Conservation (phyloP, 2,329 filamentous ascomycete genomes). For the Bipolaris cookei region DNA sequence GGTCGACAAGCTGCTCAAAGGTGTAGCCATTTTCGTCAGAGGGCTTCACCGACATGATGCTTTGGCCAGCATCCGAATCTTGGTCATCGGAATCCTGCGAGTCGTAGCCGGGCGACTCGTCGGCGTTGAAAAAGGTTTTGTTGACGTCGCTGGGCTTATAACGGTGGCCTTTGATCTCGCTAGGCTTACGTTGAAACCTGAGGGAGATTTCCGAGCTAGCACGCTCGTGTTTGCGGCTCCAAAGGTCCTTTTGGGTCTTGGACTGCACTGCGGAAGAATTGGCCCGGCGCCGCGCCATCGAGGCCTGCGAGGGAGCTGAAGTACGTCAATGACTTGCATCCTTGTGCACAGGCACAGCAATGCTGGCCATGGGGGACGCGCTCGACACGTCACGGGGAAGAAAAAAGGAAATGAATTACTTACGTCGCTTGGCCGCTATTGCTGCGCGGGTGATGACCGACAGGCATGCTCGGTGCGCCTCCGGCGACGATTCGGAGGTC, state of each 20-base stretch:
- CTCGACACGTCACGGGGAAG: constrained; percentile 7
- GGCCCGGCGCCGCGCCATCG: constrained; percentile 51
- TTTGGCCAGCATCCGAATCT: constrained; percentile 65
- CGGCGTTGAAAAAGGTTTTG: constrained; percentile 68
- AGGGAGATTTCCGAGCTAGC: constrained; percentile 56
- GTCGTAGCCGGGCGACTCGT: constrained; percentile 73
- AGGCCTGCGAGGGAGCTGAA: constrained; percentile 43
- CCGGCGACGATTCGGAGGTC: constrained; percentile 71
- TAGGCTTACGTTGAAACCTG: constrained; percentile 38
- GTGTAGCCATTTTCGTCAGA: constrained; percentile 66
- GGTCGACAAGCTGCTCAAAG: constrained; percentile 70
- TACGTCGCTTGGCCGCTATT: constrained; percentile 72
- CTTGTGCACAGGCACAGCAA: constrained; percentile 2
- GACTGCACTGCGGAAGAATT: constrained; percentile 54
- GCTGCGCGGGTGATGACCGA: constrained; percentile 76
- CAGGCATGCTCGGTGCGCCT: constrained; percentile 77
- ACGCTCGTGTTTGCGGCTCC: constrained; percentile 52
- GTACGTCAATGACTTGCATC: constrained; percentile 24
- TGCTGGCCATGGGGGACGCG: neutral
- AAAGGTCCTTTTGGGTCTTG: constrained; percentile 49
- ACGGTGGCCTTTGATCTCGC: constrained; percentile 42
- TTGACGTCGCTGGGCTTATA: constrained; percentile 54
- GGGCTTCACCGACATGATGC: constrained; percentile 44
- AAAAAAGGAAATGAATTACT: constrained; percentile 46
- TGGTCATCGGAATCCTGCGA: constrained; percentile 71